Conservation (phyloP, 306 rosid genomes). For the Astragalus glycyphyllos region DNA sequence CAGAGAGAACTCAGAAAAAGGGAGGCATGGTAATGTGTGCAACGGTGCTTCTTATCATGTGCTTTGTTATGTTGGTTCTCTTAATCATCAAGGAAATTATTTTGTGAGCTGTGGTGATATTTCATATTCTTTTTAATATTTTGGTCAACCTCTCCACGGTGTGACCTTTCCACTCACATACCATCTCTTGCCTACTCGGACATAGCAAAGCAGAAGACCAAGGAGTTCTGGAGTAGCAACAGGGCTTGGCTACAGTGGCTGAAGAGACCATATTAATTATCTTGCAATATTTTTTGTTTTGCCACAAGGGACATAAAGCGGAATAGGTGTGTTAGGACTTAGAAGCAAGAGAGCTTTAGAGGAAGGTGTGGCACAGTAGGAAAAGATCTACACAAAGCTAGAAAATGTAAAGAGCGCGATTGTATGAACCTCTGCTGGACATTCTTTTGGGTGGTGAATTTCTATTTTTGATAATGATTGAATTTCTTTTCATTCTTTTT, state of each 20-base stretch:
- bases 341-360: conserved; percentile 34
- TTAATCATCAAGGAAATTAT: conserved; percentile 85
- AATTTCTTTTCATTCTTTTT: not conserved
- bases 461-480: not conserved
- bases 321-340: conserved; percentile 32
- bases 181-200: conserved; percentile 39
- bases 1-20: conserved; percentile 91
- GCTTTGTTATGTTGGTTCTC: conserved; percentile 88
- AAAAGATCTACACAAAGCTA: conserved; percentile 42
- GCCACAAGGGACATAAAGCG: conserved; percentile 25
- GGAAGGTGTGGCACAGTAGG: conserved; percentile 44
- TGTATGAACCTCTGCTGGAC: conserved; percentile 38
- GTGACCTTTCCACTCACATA: conserved; percentile 47
- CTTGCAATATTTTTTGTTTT: conserved; percentile 32
- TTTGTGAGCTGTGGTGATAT: conserved; percentile 56
- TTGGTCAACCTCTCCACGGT: conserved; percentile 47
- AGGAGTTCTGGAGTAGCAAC: conserved; percentile 43
- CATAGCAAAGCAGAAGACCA: conserved; percentile 45
- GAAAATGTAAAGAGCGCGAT: conserved; percentile 54
- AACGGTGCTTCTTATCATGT: conserved; percentile 89
- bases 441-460: conserved; percentile 34
- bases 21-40: conserved; percentile 99
- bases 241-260: conserved; percentile 25
- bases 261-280: conserved; percentile 41
- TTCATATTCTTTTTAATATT: conserved; percentile 41